Evolutionary conservation across 345 rosid species (phyloP), one percentile per base, ranked within the genome.

Genomic region (Carallia brachiata): DNA sequence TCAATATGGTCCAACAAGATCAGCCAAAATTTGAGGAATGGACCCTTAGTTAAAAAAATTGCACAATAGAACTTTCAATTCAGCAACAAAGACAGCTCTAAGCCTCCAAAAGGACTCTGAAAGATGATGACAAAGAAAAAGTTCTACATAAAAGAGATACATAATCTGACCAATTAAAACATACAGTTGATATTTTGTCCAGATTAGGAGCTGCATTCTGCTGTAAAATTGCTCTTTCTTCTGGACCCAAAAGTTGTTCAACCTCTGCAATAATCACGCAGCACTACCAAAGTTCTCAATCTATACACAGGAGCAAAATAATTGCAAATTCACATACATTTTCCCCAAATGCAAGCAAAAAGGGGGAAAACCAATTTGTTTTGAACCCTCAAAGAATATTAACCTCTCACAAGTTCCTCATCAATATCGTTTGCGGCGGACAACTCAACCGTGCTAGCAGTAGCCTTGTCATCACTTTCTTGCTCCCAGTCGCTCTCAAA

Each of bases 211-310:
- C 62, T 1, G 74, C 75, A 72, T 95, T 91, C 79, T 88, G 90
- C 56, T 80, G 81, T 67, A 91, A 80, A 74, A 89, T 84, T 67
- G 73, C 89, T 81, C 79, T 82, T 78, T 95, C 97, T 74, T 85
- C 90, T 47, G 96, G 90, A 56, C 63, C 84, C 75, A 95, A 79
- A 66, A 91, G 91, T 81, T 79, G 83, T 70, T 90, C 89, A 71
- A 88, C 88, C 77, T 87, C 97, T 95, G 85, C 77, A 79, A 79
- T 52, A 23, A 62, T 62, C 60, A 63, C 60, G 62, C 47, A 75
- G 67, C 66, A 52, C 28, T 6, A 5, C 28, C 34, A 27, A 23
- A 30, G 31, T 47, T 71, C 27, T 76, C 70, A 47, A 50, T 59
- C 34, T 58, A 61, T 32, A 63, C 62, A 6, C 61, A 57, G 30